Evolutionary conservation across 2,329 filamentous ascomycete genomes (phyloP).

Genomic region (Apiospora marii): DNA sequence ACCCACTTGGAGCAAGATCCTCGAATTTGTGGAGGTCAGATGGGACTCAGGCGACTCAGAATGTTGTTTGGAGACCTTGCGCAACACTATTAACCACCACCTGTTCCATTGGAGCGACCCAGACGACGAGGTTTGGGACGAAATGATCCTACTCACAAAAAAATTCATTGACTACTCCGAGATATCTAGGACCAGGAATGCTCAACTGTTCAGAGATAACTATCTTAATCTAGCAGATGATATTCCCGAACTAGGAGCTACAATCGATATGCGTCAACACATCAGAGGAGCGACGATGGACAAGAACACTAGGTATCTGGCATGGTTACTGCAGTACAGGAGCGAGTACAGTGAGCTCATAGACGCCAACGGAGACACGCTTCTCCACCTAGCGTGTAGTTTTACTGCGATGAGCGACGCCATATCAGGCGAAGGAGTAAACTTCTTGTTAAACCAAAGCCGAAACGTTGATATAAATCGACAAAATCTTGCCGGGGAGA

Average conservation of each 20-base stretch:
- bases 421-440: not conserved
- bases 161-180: not conserved
- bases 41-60: not conserved
- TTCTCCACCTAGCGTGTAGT: not conserved
- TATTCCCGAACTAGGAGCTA: not conserved
- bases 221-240: not conserved
- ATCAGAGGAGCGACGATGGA: not conserved
- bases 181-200: not conserved
- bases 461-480: not conserved
- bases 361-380: not conserved
- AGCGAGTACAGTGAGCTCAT: not conserved
- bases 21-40: not conserved
- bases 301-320: not conserved
- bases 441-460: not conserved
- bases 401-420: not conserved
- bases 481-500: not conserved
- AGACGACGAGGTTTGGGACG: not conserved
- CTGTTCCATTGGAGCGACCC: not conserved
- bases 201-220: not conserved
- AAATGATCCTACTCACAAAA: not conserved
- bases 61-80: not conserved
- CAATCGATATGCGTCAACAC: not conserved
- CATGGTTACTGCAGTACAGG: not conserved
- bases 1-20: not conserved
- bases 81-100: not conserved